Evolutionary conservation across 495 filamentous ascomycete species (phyloP).

Genomic region (Aspergillus avenaceus): DNA sequence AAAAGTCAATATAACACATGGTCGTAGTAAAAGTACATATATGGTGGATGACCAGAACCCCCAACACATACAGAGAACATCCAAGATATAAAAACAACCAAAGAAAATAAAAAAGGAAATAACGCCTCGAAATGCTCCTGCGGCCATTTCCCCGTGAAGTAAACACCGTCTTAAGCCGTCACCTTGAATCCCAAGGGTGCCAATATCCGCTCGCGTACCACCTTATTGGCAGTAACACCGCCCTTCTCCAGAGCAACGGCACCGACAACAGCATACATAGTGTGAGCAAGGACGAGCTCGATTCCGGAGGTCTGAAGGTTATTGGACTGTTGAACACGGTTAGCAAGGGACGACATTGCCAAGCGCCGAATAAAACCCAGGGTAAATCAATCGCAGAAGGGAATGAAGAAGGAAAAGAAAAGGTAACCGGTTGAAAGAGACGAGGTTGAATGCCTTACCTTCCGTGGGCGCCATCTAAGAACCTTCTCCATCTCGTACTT

Average conservation of each 20-base stretch:
- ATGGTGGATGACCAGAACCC: constrained; percentile 11
- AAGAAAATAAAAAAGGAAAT: constrained; percentile 20
- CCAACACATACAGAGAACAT: constrained; percentile 19
- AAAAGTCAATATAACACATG: constrained; percentile 14
- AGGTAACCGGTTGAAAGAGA: not conserved
- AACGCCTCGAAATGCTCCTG: constrained; percentile 44
- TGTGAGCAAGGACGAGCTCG: constrained; percentile 64
- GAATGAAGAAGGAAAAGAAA: not conserved
- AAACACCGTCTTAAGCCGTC: constrained; percentile 18
- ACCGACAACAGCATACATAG: constrained; percentile 80
- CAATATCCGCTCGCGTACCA: constrained; percentile 76
- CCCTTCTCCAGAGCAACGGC: constrained; percentile 84
- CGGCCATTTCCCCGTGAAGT: constrained; percentile 23
- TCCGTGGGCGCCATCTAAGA: constrained; percentile 80
- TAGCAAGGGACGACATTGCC: constrained; percentile 4
- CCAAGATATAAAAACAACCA: constrained; percentile 16
- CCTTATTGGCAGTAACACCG: constrained; percentile 67
- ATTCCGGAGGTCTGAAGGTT: constrained; percentile 70
- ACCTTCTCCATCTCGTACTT: constrained; percentile 69
- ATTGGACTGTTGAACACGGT: constrained; percentile 48
- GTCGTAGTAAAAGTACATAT: constrained; percentile 21
- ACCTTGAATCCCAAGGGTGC: constrained; percentile 43
- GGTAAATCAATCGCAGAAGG: not conserved
- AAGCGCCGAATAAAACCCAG: too few relatives aligned
- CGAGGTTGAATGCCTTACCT: constrained; percentile 51